Evolutionary conservation across 345 rosid genomes (phyloP).

Genomic region (Eucalyptus erythrocorys): DNA sequence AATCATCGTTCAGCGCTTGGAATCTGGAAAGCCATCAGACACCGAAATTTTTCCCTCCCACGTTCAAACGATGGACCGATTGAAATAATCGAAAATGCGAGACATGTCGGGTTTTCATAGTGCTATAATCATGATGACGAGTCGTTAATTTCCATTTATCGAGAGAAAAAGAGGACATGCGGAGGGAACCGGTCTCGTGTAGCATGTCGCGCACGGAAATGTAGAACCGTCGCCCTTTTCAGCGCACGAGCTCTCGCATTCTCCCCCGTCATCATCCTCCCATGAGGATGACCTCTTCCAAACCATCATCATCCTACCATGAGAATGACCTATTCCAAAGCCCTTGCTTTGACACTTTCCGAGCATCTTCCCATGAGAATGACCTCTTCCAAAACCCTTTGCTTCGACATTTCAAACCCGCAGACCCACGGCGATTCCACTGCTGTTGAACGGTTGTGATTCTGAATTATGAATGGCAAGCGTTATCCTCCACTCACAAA

Average conservation of each 20-base stretch:
- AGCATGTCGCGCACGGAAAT: not conserved
- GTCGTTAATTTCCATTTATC: not conserved
- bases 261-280: not conserved
- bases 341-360: not conserved
- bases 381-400: not conserved
- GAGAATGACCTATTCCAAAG: not conserved
- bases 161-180: not conserved
- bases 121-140: not conserved
- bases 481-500: not conserved
- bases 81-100: not conserved
- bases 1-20: not conserved
- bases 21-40: not conserved
- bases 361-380: not conserved
- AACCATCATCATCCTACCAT: not conserved
- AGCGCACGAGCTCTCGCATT: not conserved
- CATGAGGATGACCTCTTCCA: not conserved
- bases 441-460: not conserved
- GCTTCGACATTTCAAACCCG: not conserved
- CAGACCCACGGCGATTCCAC: not conserved
- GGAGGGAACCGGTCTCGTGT: not conserved
- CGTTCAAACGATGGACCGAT: not conserved
- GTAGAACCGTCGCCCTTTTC: not conserved
- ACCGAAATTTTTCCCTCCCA: not conserved
- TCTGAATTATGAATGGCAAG: not conserved
- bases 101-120: not conserved